Base-by-base conservation (phyloP, 345 rosid genomes). In the Physaria fendleri region DNA sequence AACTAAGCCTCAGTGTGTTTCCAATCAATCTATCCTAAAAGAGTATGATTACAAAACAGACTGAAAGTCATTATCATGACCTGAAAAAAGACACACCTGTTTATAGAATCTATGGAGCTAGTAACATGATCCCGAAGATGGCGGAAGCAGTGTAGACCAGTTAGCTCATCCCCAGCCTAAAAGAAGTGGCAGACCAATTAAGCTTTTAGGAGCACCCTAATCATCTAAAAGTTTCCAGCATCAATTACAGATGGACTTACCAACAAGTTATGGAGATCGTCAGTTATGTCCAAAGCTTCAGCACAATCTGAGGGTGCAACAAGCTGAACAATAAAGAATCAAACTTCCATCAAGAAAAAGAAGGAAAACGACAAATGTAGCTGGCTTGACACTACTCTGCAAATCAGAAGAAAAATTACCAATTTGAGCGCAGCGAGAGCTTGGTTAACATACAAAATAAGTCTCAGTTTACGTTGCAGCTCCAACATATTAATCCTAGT, bases 221-320 rank as follows among this genome's bases (percentile, higher is more conserved):
- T 20, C 28, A 60, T 59, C 50, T 21, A 40, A 56, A 28, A 49
- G 65, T 63, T 32, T 6, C 58, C 32, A 62, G 54, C 22, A n/a
- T n/a, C n/a, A 22, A 64, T 63, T 27, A 33, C 48, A 57, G 15
- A 32, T 55, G 35, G 40, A 49, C 73, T 59, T 78, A 93, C 97
- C 99, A 93, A 64, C 74, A 90, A 69, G 49, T 85, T 82, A n/a
- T 80, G 97, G 71, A 93, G 77, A 75, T 87, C 97, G 71, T 93
- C 95, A 8, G 86, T 87, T 15, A 93, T 81, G 72, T 90, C 97
- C 92, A 93, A 76, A 59, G 97, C 97, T 62, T 90, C 97, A 69
- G 99, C 92, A 76, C 92, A 90, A 65, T 93, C 97, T 41, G 85
- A 85, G 43, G 99, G 85, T 56, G 95, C 92, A 77, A 93, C 92